Base-by-base conservation (phyloP, 2,329 filamentous ascomycete genomes). In the Colletotrichum cordylinicola region DNA sequence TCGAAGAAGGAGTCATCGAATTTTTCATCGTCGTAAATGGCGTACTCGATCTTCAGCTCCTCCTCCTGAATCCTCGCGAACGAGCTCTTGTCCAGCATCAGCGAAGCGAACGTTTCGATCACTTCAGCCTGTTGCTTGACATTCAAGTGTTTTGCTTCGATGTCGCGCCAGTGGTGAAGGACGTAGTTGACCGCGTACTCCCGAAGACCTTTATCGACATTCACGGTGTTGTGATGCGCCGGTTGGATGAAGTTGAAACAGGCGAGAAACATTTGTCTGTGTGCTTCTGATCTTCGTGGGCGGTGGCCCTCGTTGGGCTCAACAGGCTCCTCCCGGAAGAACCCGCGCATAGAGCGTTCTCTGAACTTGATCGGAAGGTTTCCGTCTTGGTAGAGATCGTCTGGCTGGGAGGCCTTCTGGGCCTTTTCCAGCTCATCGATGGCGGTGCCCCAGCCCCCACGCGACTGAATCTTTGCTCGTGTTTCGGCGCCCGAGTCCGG, bases 311-410 rank as follows among this genome's bases (percentile, higher is more conserved):
- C n/a, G 8, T 68, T 70, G 6, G 52, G 52, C 2, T 66, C 67
- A 4, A 65, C 58, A 2, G 76, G 58, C 4, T 71, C 52, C n/a
- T 79, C 77, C 1, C 65, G 77, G 27, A 83, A 83, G 18, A 81
- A 83, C 0, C 77, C 43, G 6, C 80, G 76, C 81, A 83, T 82
- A 1, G 81, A 82, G 0, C 82, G 79, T 29, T 82, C 82, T 7
- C 80, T 71, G 12, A 83, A 82, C 8, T 81, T 81, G 15, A 83
- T 80, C 0, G 79, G 78, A 2, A 83, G 71, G 1, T 69, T 56
- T 0, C 78, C 81, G 35, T 83, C 82, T 8, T 82, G 75, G 15
- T 82, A 83, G 4, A 78, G 62, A 2, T 78, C 29, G 18, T 78
- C 77, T 0, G 71, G 61, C 13, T 56, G 52, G 10, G 31, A 27